Base-by-base conservation (phyloP, 345 rosid genomes). In the Laguncularia racemosa region DNA sequence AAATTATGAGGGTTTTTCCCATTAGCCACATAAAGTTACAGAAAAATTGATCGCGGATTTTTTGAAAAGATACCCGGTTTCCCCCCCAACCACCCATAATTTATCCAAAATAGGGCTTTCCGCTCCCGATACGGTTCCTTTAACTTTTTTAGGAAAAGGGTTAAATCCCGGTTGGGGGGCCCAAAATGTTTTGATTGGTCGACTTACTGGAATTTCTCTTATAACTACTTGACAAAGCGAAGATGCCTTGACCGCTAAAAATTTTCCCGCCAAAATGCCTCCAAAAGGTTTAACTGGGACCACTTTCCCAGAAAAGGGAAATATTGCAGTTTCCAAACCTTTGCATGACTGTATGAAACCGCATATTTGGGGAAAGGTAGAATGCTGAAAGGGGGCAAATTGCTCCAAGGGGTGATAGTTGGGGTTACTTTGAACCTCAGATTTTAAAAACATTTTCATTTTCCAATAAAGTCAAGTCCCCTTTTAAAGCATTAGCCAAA, bases 51-150 rank as follows among this genome's bases (percentile, higher is more conserved):
- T 58, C 21, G 73, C 85, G 4, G 62, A 43, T 66, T 71, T 59
- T 64, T 82, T 59, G 90, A 74, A 12, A 65, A 4, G 85, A 73
- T 61, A 81, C 56, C 73, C 82, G 88, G 76, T n/a, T 93, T 87
- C 50, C 97, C 97, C 79, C 89, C 97, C 83, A 89, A 73, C 96
- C 99, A 93, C 67, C 92, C 84, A 75, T 93, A 93, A 72, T n/a
- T 93, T 92, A 85, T 93, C 99, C 67, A 52, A 71, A 40, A 70
- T 62, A 51, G 77, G 18, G 54, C 7, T 33, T 33, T 69, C 78
- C 0, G 73, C 66, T 59, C 69, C 74, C 50, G 82, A 71, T 55
- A 72, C 21, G 18, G 76, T 69, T 60, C 69, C 91, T 53, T 21
- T 64, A 14, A 21, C 64, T 55, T 71, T 81, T 70, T 77, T 89